Conservation (phyloP, 1,284 basidiomycete species). For the Rhodotorula sp. region DNA sequence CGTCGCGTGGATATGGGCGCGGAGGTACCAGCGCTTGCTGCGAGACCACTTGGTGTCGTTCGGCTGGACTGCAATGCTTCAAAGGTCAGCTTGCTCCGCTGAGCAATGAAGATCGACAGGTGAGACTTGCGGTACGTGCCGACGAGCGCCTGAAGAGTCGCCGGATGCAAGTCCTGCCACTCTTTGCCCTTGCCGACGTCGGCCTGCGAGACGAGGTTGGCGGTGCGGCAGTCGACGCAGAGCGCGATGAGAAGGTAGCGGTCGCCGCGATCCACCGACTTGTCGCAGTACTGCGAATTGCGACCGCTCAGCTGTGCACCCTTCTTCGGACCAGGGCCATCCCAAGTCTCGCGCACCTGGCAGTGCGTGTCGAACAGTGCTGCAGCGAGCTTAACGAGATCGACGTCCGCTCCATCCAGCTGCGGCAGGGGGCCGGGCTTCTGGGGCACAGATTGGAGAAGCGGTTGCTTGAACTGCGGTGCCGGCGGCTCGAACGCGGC, state of each 20-base stretch:
- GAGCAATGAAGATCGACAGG: neutral
- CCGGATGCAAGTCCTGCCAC: neutral
- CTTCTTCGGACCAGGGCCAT: too few relatives aligned
- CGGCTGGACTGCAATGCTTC: neutral
- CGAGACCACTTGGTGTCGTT: neutral
- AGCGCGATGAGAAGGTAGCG: neutral
- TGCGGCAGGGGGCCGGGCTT: neutral
- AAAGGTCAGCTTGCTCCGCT: too few relatives aligned
- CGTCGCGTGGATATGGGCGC: neutral
- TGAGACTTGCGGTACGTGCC: neutral
- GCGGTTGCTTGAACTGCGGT: neutral
- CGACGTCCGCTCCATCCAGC: neutral
- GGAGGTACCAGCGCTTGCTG: neutral
- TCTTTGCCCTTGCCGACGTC: neutral
- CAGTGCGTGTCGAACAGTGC: conserved; percentile 1
- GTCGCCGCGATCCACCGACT: neutral
- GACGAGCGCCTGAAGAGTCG: neutral
- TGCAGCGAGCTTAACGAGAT: neutral
- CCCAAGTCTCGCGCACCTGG: neutral
- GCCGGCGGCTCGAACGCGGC: neutral
- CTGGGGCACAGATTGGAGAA: neutral
- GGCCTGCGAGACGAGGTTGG: neutral
- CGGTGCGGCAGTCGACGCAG: conserved; percentile 2
- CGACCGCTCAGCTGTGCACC: neutral
- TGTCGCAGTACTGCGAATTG: neutral